Base-by-base conservation (phyloP, 371 early-diverging fungal species). In the Mortierella sp. region DNA sequence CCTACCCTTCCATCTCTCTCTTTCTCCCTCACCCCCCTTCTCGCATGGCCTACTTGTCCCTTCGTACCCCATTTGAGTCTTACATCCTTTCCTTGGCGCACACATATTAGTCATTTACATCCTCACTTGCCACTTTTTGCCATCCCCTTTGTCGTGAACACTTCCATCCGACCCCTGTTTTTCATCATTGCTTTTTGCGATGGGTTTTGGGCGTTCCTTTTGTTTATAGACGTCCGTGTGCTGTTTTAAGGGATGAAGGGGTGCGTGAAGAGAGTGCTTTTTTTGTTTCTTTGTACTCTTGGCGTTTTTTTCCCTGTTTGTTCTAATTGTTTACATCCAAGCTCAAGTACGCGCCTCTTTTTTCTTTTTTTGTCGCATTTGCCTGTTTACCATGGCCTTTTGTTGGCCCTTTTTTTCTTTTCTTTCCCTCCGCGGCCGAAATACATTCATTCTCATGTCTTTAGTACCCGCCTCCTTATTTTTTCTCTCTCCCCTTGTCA, bases 391-490 rank as follows among this genome's bases (percentile, higher is more conserved):
- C 21, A 13, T 21, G 24, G 34, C 63, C 26, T 48, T 16, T 48
- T 55, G 26, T 42, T 57, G 34, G 2, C 13, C 65, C n/a, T 42
- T 52, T n/a, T 42, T 52, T 52, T 42, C 38, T 52, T 42, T 31
- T 31, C 31, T n/a, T 31, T 70, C 34, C 55, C 31, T 60, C 60
- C 14, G 48, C 48, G 42, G 48, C 48, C 19, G 60, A 60, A 16
- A 5, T 60, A 31, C 14, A 13, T 31, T 58, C n/a, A n/a, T n/a
- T n/a, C n/a, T n/a, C n/a, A n/a, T 26, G 26, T 16, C 26, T 31
- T 60, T 60, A 60, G 60, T 26, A n/a, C 65, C 31, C 9, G 2
- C 52, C 47, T 70, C 47, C 65, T 34, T 76, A 11, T 28, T 76
- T 28, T 48, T 24, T n/a, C 76, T 68, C 16, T 11, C 45, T n/a